phyloP scores from a whole-genome alignment of 2,329 filamentous ascomycete genomes.

The Aspergillus clavatus region DNA sequence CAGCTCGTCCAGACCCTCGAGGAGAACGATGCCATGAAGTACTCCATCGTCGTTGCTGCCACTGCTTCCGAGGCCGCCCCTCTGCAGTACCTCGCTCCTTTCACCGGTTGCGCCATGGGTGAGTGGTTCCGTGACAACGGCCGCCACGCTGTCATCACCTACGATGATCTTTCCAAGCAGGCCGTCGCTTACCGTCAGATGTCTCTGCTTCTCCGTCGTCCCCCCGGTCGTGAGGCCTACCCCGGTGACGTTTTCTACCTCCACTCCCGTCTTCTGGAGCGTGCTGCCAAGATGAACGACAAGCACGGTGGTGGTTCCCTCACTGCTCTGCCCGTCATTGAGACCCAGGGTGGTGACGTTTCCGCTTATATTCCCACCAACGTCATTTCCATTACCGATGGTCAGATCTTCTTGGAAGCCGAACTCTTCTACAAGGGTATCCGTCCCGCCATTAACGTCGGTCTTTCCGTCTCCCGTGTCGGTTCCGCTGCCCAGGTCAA shows the following conservation, averaged over 20 bases:
- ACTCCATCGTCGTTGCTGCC: slow-evolving; percentile 86
- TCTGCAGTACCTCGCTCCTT: slow-evolving; percentile 89
- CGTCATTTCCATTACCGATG: slow-evolving; percentile 99
- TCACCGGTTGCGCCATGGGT: slow-evolving; percentile 66
- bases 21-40: slow-evolving; percentile 99
- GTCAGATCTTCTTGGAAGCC: slow-evolving; percentile 98
- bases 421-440: slow-evolving; percentile 99
- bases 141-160: slow-evolving; percentile 85
- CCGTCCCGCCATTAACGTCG: slow-evolving; percentile 99
- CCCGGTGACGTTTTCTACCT: slow-evolving; percentile 99
- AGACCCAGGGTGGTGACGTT: slow-evolving; percentile 99
- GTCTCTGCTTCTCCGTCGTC: slow-evolving; percentile 95
- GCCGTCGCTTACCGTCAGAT: slow-evolving; percentile 98
- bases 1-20: slow-evolving; percentile 99
- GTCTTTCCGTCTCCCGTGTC: slow-evolving; percentile 99
- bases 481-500: slow-evolving; percentile 99
- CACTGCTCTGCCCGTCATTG: slow-evolving; percentile 95
- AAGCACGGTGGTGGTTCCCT: slow-evolving; percentile 92
- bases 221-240: slow-evolving; percentile 98
- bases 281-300: slow-evolving; percentile 98
- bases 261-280: slow-evolving; percentile 98
- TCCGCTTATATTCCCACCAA: slow-evolving; percentile 99
- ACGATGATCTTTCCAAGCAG: slow-evolving; percentile 96
- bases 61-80: slow-evolving; percentile 96
- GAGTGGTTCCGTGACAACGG: slow-evolving; percentile 80